Conservation (phyloP, 1,284 basidiomycete genomes). For the Mycosarcoma mackinlayi region DNA sequence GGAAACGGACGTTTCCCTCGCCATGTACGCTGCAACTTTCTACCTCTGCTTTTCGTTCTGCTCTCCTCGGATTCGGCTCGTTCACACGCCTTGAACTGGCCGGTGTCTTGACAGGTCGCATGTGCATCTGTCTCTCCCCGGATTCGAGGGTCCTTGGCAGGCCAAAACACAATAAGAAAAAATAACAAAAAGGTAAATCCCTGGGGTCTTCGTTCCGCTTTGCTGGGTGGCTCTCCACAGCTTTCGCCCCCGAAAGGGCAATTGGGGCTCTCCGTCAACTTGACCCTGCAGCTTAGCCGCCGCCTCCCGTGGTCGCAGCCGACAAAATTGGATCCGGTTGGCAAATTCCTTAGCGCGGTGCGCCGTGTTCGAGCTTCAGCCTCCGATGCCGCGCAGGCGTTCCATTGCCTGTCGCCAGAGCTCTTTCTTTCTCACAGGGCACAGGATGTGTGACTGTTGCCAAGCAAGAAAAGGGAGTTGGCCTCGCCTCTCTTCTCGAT, state of each 20-base stretch:
- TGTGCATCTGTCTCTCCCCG: constrained; percentile 9
- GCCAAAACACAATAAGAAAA: background rate
- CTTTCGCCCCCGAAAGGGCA: background rate
- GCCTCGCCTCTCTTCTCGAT: too few species aligned
- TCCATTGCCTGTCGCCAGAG: too few species aligned
- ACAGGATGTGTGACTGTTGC: too few species aligned
- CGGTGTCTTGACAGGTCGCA: constrained; percentile 14
- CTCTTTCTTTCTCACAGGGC: too few species aligned
- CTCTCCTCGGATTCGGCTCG: background rate
- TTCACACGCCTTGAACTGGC: background rate
- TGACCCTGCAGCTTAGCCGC: constrained; percentile 6
- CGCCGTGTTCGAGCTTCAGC: background rate
- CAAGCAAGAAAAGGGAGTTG: too few species aligned
- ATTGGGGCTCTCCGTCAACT: too few species aligned
- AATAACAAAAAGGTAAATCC: background rate
- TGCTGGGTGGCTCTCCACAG: background rate
- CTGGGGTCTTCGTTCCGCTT: constrained; percentile 6
- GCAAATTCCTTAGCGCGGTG: too few species aligned
- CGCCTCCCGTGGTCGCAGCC: background rate
- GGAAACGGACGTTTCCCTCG: too few species aligned
- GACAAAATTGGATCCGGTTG: background rate
- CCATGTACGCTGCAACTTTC: too few species aligned
- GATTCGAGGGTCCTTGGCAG: constrained; percentile 13
- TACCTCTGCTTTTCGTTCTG: background rate
- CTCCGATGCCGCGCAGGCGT: too few species aligned